phyloP scores from a whole-genome alignment of 768 basidiomycete species.

The Lentinula aciculospora region DNA sequence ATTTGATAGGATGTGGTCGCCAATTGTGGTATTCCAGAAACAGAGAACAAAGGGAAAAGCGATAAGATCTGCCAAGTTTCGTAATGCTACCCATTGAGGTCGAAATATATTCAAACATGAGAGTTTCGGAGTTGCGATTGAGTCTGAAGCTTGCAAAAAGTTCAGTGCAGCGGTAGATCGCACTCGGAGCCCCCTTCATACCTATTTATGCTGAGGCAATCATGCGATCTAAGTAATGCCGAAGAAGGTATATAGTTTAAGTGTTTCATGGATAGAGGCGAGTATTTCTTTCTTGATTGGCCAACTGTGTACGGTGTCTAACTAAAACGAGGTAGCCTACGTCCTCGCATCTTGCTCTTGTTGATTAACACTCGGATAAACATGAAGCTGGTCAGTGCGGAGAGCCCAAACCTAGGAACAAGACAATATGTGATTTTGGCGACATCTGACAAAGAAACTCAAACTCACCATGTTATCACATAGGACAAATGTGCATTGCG shows the following conservation, averaged over 20 bases:
- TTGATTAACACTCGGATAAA: conserved; percentile 62
- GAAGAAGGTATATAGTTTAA: background rate
- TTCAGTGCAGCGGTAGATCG: too few species aligned
- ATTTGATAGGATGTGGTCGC: background rate
- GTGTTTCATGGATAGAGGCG: background rate
- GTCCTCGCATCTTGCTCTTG: conserved; percentile 41
- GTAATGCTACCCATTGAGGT: too few species aligned
- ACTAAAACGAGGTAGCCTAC: conserved; percentile 52
- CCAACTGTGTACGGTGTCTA: conserved; percentile 8
- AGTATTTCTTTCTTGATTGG: background rate
- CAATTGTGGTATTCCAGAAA: background rate
- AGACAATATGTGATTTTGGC: background rate
- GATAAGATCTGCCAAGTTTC: background rate
- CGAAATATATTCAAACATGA: too few species aligned
- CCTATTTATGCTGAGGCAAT: background rate
- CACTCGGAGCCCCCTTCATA: background rate
- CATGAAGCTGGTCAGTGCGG: conserved; percentile 81
- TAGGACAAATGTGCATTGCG: conserved; percentile 94
- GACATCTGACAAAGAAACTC: background rate
- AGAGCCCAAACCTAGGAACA: conserved; percentile 75
- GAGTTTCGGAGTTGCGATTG: background rate
- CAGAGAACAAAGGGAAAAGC: background rate
- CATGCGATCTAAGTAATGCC: background rate
- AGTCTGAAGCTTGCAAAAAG: background rate
- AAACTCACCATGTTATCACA: conserved; percentile 85